Conservation (phyloP, 306 rosid genomes). For the Senna tora region DNA sequence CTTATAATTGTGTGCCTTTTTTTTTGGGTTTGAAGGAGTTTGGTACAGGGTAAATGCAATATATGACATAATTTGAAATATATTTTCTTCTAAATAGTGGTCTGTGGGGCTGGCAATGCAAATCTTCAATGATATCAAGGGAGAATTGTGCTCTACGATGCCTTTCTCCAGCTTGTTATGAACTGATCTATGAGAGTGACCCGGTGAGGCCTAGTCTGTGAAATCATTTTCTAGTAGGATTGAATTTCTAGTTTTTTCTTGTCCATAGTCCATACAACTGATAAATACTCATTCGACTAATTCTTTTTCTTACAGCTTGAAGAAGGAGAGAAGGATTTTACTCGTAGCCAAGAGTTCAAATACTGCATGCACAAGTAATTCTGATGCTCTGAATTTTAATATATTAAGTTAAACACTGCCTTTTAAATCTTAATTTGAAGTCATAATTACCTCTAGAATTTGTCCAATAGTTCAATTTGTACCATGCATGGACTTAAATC, state of each 20-base stretch:
- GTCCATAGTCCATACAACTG: constrained; percentile 24
- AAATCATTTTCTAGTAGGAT: constrained; percentile 5
- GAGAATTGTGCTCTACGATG: constrained; percentile 92
- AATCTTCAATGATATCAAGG: constrained; percentile 68
- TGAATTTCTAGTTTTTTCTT: not conserved
- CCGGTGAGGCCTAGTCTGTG: constrained; percentile 61
- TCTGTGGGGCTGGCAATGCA: constrained; percentile 86
- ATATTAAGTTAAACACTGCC: not conserved
- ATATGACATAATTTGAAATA: constrained; percentile 4
- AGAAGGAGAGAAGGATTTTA: constrained; percentile 90
- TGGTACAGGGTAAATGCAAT: not conserved
- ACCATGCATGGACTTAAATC: constrained; percentile 3
- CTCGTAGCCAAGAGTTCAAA: constrained; percentile 83
- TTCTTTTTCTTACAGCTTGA: constrained; percentile 71
- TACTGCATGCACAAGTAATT: constrained; percentile 90
- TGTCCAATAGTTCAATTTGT: constrained; percentile 20
- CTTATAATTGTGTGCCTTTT: not conserved
- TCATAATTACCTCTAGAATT: not conserved
- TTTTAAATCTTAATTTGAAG: not conserved
- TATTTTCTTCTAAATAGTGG: constrained; percentile 52
- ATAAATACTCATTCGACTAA: constrained; percentile 23
- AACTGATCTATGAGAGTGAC: constrained; percentile 77
- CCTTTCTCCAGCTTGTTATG: constrained; percentile 81
- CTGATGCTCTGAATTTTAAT: constrained; percentile 23
- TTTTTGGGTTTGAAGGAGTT: not conserved